phyloP scores from a whole-genome alignment of 805 yeast species.

The Hagleromyces aurorensis region DNA sequence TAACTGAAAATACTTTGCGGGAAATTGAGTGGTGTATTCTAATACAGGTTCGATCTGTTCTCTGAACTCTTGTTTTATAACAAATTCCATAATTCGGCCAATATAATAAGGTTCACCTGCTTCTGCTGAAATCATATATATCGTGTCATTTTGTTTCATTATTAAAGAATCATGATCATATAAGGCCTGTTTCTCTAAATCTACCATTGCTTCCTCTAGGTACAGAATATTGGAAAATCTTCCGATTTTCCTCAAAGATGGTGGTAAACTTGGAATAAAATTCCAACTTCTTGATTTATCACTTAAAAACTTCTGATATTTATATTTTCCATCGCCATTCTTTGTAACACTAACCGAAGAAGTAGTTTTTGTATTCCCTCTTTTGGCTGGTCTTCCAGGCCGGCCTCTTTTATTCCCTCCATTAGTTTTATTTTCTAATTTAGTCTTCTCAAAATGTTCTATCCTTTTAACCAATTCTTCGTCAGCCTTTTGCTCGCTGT shows the following conservation, averaged over 20 bases:
- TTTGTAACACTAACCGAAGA: too few relatives aligned
- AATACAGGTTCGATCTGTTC: slow-evolving; percentile 9
- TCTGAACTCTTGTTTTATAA: slow-evolving; percentile 23
- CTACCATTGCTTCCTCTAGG: slow-evolving; percentile 33
- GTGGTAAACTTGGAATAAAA: slow-evolving; percentile 28
- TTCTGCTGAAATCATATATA: slow-evolving; percentile 84
- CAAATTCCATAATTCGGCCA: slow-evolving; percentile 75
- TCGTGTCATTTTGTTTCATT: slow-evolving; percentile 42
- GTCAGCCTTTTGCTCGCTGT: slow-evolving; percentile 25
- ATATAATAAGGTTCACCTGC: slow-evolving; percentile 92
- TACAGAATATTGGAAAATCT: slow-evolving; percentile 34
- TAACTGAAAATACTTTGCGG: slow-evolving; percentile 48
- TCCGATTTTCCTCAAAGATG: slow-evolving; percentile 23
- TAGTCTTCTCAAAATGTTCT: slow-evolving; percentile 14
- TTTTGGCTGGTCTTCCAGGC: too few relatives aligned
- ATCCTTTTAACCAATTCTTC: slow-evolving; percentile 18
- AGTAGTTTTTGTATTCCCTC: too few relatives aligned
- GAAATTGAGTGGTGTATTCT: slow-evolving; percentile 26
- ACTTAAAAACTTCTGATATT: slow-evolving; percentile 20
- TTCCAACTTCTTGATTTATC: slow-evolving; percentile 24
- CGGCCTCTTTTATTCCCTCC: neutral
- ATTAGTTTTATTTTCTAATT: neutral
- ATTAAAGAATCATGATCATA: slow-evolving; percentile 13
- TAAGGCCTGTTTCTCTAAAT: slow-evolving; percentile 23
- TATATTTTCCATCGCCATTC: slow-evolving; percentile 7